Conservation (phyloP, 768 basidiomycete genomes). For the Tylopilus subfusipes region DNA sequence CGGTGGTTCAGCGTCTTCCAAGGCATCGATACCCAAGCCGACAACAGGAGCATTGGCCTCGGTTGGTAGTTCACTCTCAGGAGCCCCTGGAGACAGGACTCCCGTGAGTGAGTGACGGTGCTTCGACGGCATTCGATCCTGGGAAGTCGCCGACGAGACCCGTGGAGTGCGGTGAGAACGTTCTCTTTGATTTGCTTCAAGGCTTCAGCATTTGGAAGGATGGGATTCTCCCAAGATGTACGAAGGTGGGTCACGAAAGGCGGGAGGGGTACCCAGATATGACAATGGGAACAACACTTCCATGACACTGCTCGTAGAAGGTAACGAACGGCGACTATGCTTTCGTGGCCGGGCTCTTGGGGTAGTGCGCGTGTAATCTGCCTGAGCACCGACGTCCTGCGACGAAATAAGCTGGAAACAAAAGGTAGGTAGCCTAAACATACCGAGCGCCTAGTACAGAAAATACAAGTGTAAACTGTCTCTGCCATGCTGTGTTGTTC, state of each 20-base stretch:
- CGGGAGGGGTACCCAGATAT: conserved; percentile 11
- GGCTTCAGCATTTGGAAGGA: neutral
- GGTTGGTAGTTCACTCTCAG: neutral
- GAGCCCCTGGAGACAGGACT: conserved; percentile 6
- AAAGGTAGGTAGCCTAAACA: neutral
- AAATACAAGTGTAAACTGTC: conserved; percentile 5
- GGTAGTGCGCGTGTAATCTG: neutral
- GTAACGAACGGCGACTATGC: conserved; percentile 7
- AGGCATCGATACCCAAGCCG: conserved; percentile 2
- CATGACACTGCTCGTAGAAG: conserved; percentile 22
- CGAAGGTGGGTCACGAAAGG: conserved; percentile 17
- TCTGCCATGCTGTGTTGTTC: conserved; percentile 11
- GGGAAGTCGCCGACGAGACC: neutral
- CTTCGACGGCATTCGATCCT: neutral
- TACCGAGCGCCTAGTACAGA: conserved; percentile 8
- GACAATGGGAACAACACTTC: conserved; percentile 25
- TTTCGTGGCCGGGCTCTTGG: conserved; percentile 6
- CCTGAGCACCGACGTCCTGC: conserved; percentile 7
- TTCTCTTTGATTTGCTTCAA: neutral
- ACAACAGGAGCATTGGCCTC: conserved; percentile 1
- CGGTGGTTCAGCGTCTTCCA: conserved; percentile 5
- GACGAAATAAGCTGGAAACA: conserved; percentile 1
- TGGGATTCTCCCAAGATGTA: conserved; percentile 8
- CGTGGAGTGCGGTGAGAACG: neutral
- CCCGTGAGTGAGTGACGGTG: conserved; percentile 18